Evolutionary conservation across 1,284 basidiomycete genomes (phyloP).

Genomic region (Ceratobasidium papillatum): DNA sequence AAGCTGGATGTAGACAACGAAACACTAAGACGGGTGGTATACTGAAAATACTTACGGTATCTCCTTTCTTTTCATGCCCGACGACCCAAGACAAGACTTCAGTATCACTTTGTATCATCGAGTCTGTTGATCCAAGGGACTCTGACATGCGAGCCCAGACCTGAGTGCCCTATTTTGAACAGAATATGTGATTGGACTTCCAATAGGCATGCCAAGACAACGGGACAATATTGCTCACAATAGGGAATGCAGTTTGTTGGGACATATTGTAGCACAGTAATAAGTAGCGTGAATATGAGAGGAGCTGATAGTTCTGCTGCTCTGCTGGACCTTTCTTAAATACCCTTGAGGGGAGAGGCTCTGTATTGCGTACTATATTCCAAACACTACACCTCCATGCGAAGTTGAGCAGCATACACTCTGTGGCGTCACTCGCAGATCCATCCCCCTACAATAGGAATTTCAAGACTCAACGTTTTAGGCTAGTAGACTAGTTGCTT

Average conservation of each 20-base stretch:
- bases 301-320: too few relatives aligned
- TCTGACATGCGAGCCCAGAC: constrained; percentile 34
- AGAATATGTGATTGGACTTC: background rate
- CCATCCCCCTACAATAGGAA: background rate
- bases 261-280: background rate
- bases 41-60: background rate
- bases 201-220: too few relatives aligned
- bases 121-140: background rate
- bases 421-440: background rate
- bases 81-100: constrained; percentile 32
- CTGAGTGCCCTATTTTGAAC: constrained; percentile 15
- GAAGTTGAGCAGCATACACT: background rate
- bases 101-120: background rate
- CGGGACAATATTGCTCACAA: background rate
- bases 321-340: background rate
- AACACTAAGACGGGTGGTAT: background rate
- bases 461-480: background rate
- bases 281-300: background rate
- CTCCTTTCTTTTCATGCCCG: constrained; percentile 19
- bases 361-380: background rate
- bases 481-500: background rate
- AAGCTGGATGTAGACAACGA: background rate
- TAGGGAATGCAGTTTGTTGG: background rate
- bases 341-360: background rate
- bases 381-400: background rate